A percentile compares a stretch with the other conserved stretches of the same genome.
phyloP scores from a whole-genome alignment of 768 basidiomycete species.

The Lentinula aciculospora region DNA sequence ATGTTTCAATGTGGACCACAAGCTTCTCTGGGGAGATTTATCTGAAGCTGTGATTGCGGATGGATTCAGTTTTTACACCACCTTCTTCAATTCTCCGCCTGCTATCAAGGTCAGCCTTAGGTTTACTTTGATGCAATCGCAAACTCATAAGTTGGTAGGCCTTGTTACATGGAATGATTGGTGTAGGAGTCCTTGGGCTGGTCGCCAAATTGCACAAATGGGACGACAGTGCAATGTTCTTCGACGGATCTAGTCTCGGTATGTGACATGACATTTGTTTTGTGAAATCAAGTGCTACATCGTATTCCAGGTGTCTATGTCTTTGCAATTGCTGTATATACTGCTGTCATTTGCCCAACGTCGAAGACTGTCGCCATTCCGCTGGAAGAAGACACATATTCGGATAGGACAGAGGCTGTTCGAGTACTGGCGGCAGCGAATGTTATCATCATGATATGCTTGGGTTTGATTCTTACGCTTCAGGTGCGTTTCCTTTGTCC shows the following conservation, averaged over 20 bases:
- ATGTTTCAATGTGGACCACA: constrained; percentile 84
- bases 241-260: constrained; percentile 90
- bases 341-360: constrained; percentile 74
- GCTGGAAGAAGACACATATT: constrained; percentile 45
- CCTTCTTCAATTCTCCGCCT: constrained; percentile 89
- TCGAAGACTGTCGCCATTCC: constrained; percentile 73
- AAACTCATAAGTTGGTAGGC: constrained; percentile 44
- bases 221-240: constrained; percentile 93
- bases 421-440: constrained; percentile 83
- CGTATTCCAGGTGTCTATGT: constrained; percentile 57
- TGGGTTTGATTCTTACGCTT: constrained; percentile 59
- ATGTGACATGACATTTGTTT: constrained; percentile 20
- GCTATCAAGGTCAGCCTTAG: constrained; percentile 74
- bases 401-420: constrained; percentile 73
- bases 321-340: constrained; percentile 73
- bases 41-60: constrained; percentile 64
- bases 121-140: neutral
- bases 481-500: constrained; percentile 45
- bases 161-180: constrained; percentile 80
- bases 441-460: constrained; percentile 68
- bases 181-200: constrained; percentile 69
- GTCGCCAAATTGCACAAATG: constrained; percentile 78
- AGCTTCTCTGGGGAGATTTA: constrained; percentile 65
- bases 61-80: constrained; percentile 86
- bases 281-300: constrained; percentile 2